A percentile compares a stretch with the other conserved stretches of the same genome.
Evolutionary conservation across 495 filamentous ascomycete species (phyloP).

Genomic region (Glonium stellatum): DNA sequence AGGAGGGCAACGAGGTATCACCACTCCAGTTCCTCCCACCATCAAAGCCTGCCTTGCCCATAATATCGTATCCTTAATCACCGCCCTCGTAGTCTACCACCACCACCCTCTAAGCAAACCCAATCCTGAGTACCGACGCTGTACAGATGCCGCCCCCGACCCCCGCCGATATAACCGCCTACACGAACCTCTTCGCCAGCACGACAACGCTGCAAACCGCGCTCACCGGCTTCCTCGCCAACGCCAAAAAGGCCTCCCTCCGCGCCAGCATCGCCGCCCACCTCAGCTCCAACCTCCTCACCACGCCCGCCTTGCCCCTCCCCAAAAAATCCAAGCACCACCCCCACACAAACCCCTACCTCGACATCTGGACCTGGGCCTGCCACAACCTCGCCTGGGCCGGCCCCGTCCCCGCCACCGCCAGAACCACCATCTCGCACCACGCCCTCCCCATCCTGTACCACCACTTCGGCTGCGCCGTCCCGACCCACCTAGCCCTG

Average conservation of each 20-base stretch:
- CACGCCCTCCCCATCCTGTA: constrained; percentile 56
- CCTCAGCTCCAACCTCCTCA: constrained; percentile 36
- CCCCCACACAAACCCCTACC: constrained; percentile 52
- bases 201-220: constrained; percentile 44
- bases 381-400: constrained; percentile 46
- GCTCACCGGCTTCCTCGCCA: constrained; percentile 47
- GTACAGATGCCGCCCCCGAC: constrained; percentile 41
- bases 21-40: constrained; percentile 2
- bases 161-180: constrained; percentile 46
- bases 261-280: constrained; percentile 45
- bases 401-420: constrained; percentile 42
- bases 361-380: constrained; percentile 48
- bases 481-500: constrained; percentile 50
- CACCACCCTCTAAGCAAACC: background rate
- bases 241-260: constrained; percentile 52
- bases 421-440: constrained; percentile 40
- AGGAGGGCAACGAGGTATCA: constrained; percentile 33
- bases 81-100: background rate
- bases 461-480: constrained; percentile 61
- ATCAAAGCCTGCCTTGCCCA: constrained; percentile 19
- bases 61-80: background rate
- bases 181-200: constrained; percentile 52
- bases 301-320: constrained; percentile 24
- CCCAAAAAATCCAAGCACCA: constrained; percentile 7
- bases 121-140: background rate